These are phyloP conservation scores for Mrakia gelida DNA, from an alignment of 768 basidiomycete species.

Conservation along the genomic window DNA sequence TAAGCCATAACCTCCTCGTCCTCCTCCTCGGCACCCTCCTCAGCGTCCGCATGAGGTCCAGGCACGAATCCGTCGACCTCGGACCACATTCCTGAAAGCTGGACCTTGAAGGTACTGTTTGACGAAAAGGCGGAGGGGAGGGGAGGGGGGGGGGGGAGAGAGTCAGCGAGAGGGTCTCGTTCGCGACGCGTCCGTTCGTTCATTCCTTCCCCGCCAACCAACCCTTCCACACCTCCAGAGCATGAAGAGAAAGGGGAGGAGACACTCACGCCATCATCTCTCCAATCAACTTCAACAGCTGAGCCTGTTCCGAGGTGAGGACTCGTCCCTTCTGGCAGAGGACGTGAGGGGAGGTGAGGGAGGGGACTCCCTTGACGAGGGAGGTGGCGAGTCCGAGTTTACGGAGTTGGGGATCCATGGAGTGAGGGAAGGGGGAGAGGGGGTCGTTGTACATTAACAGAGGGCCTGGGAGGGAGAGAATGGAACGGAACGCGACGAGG, in stretches of 20 bases:
- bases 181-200: not conserved
- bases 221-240: too few relatives aligned
- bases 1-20: slow-evolving; percentile 4
- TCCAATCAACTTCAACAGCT: slow-evolving; percentile 85
- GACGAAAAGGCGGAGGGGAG: not conserved
- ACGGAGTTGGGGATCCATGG: slow-evolving; percentile 93
- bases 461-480: slow-evolving; percentile 14
- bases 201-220: too few relatives aligned
- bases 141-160: not conserved
- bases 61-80: slow-evolving; percentile 23
- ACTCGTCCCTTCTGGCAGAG: slow-evolving; percentile 77
- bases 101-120: slow-evolving; percentile 30
- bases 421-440: slow-evolving; percentile 87
- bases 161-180: not conserved
- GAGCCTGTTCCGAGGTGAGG: slow-evolving; percentile 80
- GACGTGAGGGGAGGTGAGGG: slow-evolving; percentile 65
- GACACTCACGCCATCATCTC: slow-evolving; percentile 68
- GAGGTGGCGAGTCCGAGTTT: slow-evolving; percentile 78
- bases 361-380: slow-evolving; percentile 83
- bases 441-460: slow-evolving; percentile 52
- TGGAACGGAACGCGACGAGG: not conserved
- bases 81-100: slow-evolving; percentile 22
- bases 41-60: slow-evolving; percentile 21
- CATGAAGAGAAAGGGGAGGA: not conserved
- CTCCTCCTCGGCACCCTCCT: not conserved